Base-by-base conservation (phyloP, 2,329 filamentous ascomycete species). In the Stagonosporopsis chrysanthemi region DNA sequence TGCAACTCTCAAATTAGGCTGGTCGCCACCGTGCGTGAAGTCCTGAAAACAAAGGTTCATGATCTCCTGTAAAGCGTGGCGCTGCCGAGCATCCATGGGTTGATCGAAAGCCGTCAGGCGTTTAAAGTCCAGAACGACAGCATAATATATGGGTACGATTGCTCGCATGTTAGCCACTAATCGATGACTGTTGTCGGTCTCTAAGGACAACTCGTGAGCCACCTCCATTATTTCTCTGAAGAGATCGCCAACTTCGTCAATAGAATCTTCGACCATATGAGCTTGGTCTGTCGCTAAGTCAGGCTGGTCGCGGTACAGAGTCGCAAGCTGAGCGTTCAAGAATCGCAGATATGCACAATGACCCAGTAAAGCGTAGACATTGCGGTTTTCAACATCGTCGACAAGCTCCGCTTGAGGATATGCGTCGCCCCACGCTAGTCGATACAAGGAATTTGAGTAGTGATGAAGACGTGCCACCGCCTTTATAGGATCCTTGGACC, bases 341-440 rank as follows among this genome's bases (percentile, higher is more conserved):
- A 66, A 75, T 1, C 75, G 69, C 3, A 76, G 60, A 54, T 76
- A 73, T 35, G 65, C 64, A 43, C 67, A 68, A 29, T 66, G 67
- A 6, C 68, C 69, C 15, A 73, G 61, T 23, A 78, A 61, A 9
- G 65, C 64, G 28, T 72, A 76, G 3, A 75, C 63, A 31, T 67
- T 73, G 19, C 73, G 65, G 38, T 77, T 77, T 55, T 78, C 73
- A 5, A 75, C 61, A 22, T 77, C 75, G 36, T 77, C 75, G 0
- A 76, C 51, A 17, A 77, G 49, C 63, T 77, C 73, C 4, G 58
- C 56, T 48, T 76, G 73, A 2, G 74, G 74, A 42, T 77, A 77
- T 2, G 65, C 45, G 5, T 70, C 65, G 8, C 69, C 73, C 75
- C 74, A 77, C 33, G 72, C 68, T 22, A 61, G 64, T 14, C 74